Conservation (phyloP, 1,284 basidiomycete species). For the Lentinula novae-zelandiae region DNA sequence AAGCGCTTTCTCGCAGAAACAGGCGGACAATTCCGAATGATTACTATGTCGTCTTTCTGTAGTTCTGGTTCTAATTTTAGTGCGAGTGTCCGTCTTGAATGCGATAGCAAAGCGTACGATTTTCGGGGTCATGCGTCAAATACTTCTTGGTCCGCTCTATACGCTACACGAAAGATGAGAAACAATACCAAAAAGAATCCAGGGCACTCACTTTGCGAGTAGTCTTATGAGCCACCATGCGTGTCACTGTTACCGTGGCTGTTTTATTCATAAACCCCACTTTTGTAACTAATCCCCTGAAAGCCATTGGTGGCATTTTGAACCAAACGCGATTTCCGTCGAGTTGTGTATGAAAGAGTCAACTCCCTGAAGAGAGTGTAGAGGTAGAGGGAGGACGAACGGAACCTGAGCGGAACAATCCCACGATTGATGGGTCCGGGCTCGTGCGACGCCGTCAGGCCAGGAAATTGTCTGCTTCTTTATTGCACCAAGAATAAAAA, state of each 20-base stretch:
- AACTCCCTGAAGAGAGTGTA: background rate
- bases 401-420: no score
- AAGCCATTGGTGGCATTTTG: slow-evolving; percentile 71
- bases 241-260: slow-evolving; percentile 73
- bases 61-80: slow-evolving; percentile 40
- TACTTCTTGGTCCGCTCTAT: slow-evolving; percentile 73
- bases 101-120: slow-evolving; percentile 40
- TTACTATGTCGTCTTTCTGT: slow-evolving; percentile 62
- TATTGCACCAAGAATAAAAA: background rate
- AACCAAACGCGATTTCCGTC: background rate
- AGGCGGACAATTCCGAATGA: slow-evolving; percentile 76
- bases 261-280: slow-evolving; percentile 80
- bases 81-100: background rate
- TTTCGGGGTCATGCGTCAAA: slow-evolving; percentile 67
- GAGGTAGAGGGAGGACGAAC: background rate
- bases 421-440: no score
- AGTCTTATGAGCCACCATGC: slow-evolving; percentile 60
- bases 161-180: slow-evolving; percentile 37
- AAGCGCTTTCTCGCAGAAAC: slow-evolving; percentile 75
- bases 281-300: slow-evolving; percentile 71
- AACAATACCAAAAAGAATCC: background rate
- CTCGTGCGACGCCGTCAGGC: background rate
- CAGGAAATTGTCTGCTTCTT: no score
- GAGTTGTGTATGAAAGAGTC: background rate
- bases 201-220: slow-evolving; percentile 64